Conservation (phyloP, 1,284 basidiomycete species). For the Singerocomus inundabilis region DNA sequence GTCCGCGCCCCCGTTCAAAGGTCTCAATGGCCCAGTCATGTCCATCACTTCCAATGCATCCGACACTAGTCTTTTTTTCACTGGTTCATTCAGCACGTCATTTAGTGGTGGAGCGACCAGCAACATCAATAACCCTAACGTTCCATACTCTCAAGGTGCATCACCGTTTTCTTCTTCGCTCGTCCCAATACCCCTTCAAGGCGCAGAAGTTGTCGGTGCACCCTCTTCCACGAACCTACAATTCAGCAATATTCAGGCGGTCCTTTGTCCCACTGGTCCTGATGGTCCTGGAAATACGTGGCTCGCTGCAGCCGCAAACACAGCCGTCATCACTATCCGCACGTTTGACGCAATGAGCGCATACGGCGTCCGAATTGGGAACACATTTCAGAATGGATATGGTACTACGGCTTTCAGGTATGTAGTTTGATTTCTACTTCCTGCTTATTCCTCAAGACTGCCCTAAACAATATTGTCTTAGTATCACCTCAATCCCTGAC, state of each 20-base stretch:
- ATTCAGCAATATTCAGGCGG: constrained; percentile 70
- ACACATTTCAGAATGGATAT: constrained; percentile 79
- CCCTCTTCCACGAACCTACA: constrained; percentile 65
- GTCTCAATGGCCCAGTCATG: constrained; percentile 69
- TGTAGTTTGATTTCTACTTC: constrained; percentile 23
- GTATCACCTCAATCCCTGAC: constrained; percentile 84
- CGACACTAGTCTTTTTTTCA: constrained; percentile 76
- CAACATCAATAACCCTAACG: constrained; percentile 72
- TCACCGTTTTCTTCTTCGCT: constrained; percentile 89
- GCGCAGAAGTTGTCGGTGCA: constrained; percentile 65
- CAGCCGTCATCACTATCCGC: constrained; percentile 73
- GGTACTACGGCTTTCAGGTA: constrained; percentile 87
- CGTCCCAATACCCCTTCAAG: constrained; percentile 77
- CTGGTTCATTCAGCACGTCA: constrained; percentile 81
- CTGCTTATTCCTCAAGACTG: background rate
- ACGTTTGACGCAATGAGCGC: constrained; percentile 71
- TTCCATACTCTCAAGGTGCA: constrained; percentile 73
- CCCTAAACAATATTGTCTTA: constrained; percentile 32
- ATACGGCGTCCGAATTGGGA: constrained; percentile 84
- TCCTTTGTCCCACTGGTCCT: constrained; percentile 79
- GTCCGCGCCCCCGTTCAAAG: constrained; percentile 79
- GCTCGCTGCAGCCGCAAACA: constrained; percentile 74
- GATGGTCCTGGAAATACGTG: constrained; percentile 85
- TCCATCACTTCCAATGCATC: constrained; percentile 79
- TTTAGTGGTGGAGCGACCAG: constrained; percentile 60